These are phyloP conservation scores for Ramalina intermedia DNA, from an alignment of 495 filamentous ascomycete genomes.

Conservation along the genomic window DNA sequence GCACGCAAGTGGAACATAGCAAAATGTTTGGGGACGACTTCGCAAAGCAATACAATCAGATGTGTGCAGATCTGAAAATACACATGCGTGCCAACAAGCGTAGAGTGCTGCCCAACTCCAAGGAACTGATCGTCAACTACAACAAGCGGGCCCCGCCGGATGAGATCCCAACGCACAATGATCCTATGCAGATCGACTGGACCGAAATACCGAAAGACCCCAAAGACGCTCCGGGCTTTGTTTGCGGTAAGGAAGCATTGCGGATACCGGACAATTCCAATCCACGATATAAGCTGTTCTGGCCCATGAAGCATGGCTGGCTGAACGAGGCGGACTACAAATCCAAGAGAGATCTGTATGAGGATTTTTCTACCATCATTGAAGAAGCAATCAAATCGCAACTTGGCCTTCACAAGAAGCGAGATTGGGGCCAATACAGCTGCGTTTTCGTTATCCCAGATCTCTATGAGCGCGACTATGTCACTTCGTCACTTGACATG, in stretches of 20 bases:
- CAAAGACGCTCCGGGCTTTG: constrained; percentile 48
- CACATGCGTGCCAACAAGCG: constrained; percentile 88
- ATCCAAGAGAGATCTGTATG: constrained; percentile 56
- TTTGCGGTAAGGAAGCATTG: constrained; percentile 68
- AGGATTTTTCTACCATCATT: constrained; percentile 75
- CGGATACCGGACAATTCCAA: constrained; percentile 81
- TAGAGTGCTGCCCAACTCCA: constrained; percentile 85
- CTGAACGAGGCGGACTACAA: constrained; percentile 83
- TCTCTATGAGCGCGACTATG: constrained; percentile 85
- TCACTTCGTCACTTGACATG: constrained; percentile 68
- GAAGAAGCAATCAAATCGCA: constrained; percentile 76
- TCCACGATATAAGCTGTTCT: constrained; percentile 79
- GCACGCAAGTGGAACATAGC: constrained; percentile 45
- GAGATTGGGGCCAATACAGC: constrained; percentile 77
- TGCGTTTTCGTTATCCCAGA: constrained; percentile 94
- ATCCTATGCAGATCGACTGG: constrained; percentile 86
- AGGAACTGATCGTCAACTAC: constrained; percentile 84
- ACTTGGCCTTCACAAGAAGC: constrained; percentile 58
- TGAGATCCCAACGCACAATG: constrained; percentile 82
- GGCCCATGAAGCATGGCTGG: constrained; percentile 77
- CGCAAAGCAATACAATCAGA: constrained; percentile 58
- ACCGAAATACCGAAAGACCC: constrained; percentile 57
- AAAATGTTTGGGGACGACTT: constrained; percentile 77
- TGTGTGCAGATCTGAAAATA: constrained; percentile 73
- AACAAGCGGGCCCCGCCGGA: constrained; percentile 72